Evolutionary conservation across 2,329 filamentous ascomycete species (phyloP).

Genomic region (Aplosporella prunicola): DNA sequence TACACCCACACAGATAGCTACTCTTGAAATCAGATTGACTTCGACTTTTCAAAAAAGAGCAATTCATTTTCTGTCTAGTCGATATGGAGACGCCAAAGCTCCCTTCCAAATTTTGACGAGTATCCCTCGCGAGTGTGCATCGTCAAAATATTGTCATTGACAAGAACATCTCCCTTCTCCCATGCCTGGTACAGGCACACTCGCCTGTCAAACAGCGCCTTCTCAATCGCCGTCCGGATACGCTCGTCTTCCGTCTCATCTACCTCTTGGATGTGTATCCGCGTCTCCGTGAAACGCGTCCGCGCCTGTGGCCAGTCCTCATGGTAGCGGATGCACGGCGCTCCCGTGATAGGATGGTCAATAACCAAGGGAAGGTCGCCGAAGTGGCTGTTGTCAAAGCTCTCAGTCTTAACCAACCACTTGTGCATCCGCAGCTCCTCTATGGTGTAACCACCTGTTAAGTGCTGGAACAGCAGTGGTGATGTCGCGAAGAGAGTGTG

Average conservation of each 20-base stretch:
- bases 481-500: conserved; percentile 48
- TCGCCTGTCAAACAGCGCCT: conserved; percentile 40
- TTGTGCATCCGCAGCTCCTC: conserved; percentile 33
- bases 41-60: no score
- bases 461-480: conserved; percentile 39
- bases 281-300: conserved; percentile 40
- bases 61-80: no score
- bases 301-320: conserved; percentile 46
- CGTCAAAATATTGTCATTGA: conserved; percentile 44
- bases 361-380: conserved; percentile 36
- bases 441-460: conserved; percentile 30
- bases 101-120: conserved; percentile 1
- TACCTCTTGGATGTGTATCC: conserved; percentile 1
- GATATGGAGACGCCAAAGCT: conserved; percentile 11
- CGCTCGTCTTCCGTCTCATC: conserved; percentile 1
- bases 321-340: conserved; percentile 45
- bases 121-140: conserved; percentile 35
- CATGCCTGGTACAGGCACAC: conserved; percentile 44
- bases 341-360: conserved; percentile 36
- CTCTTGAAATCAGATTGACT: no score
- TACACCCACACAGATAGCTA: no score
- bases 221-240: conserved; percentile 26
- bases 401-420: conserved; percentile 42
- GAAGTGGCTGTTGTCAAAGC: conserved; percentile 39
- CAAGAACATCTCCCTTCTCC: conserved; percentile 46